Percentiles rank a stretch among this genome's conserved stretches.
These are phyloP conservation scores for Quercus lobata DNA, from an alignment of 331 rosid genomes.

Conservation along the genomic window DNA sequence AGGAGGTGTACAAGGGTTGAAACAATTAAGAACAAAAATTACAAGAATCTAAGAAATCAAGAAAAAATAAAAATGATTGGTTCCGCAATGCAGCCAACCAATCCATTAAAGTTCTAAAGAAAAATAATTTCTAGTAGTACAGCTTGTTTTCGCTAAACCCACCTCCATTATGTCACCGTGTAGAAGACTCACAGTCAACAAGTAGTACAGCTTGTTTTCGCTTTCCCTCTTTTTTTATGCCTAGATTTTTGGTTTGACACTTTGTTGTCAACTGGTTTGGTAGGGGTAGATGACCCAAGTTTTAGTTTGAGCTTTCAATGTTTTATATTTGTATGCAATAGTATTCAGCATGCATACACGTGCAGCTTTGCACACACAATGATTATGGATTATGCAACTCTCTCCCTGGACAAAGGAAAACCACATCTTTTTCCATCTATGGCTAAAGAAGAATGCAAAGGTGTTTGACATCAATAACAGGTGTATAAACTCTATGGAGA, in stretches of 20 bases:
- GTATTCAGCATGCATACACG: not conserved
- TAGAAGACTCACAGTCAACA: constrained; percentile 23
- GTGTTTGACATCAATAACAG: not conserved
- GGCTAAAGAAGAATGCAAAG: not conserved
- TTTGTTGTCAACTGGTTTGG: not conserved
- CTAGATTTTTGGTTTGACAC: not conserved
- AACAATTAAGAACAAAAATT: too few relatives aligned
- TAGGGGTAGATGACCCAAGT: constrained; percentile 20
- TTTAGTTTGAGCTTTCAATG: not conserved
- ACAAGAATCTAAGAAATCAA: too few relatives aligned
- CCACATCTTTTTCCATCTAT: too few relatives aligned
- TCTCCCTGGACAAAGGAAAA: not conserved
- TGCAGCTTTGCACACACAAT: not conserved
- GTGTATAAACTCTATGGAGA: not conserved
- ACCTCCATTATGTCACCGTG: constrained; percentile 2
- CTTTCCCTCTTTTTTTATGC: not conserved
- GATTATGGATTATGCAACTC: not conserved
- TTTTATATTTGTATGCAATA: not conserved
- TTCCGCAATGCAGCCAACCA: too few relatives aligned
- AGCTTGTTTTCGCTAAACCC: not conserved
- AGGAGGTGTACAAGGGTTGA: too few relatives aligned
- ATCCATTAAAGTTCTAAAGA: too few relatives aligned
- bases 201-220: not conserved
- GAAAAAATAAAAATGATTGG: too few relatives aligned
- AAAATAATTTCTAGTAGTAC: too few relatives aligned